phyloP scores from a whole-genome alignment of 352 stramenopile species.

The Globisporangium acanthophoron region DNA sequence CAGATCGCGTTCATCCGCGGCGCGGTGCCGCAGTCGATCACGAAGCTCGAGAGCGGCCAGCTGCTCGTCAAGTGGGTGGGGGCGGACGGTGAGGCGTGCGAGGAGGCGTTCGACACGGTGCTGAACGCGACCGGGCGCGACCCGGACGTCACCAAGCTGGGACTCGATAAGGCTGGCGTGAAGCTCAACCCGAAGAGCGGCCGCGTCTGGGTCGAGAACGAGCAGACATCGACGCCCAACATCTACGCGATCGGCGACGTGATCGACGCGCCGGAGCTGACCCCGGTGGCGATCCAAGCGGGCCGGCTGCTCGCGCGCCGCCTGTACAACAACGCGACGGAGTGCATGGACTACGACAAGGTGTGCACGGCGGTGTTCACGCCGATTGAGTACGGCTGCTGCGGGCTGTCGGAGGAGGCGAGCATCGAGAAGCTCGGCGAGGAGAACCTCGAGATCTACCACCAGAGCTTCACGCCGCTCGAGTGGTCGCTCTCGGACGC shows the following conservation, averaged over 20 bases:
- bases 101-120: constrained; percentile 96
- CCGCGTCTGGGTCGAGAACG: constrained; percentile 89
- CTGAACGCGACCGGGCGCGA: constrained; percentile 92
- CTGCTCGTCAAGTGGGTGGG: constrained; percentile 83
- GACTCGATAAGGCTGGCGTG: constrained; percentile 84
- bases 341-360: constrained; percentile 93
- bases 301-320: constrained; percentile 88
- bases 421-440: constrained; percentile 86
- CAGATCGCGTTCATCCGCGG: constrained; percentile 91
- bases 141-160: constrained; percentile 90
- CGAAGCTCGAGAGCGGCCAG: constrained; percentile 83
- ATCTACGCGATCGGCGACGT: constrained; percentile 98
- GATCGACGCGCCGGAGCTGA: constrained; percentile 96
- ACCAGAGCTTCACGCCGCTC: constrained; percentile 94
- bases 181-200: constrained; percentile 87
- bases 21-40: constrained; percentile 89
- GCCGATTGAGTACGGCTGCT: constrained; percentile 96
- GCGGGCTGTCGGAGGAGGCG: constrained; percentile 95
- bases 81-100: constrained; percentile 36
- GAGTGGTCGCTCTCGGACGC: constrained; percentile 90
- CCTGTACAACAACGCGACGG: constrained; percentile 80
- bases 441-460: constrained; percentile 94
- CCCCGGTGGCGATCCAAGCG: constrained; percentile 96
- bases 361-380: constrained; percentile 93
- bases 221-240: constrained; percentile 93